Evolutionary conservation across 352 stramenopile genomes (phyloP), one percentile per base, ranked within the genome.

Genomic region (Lagenidium sp.): DNA sequence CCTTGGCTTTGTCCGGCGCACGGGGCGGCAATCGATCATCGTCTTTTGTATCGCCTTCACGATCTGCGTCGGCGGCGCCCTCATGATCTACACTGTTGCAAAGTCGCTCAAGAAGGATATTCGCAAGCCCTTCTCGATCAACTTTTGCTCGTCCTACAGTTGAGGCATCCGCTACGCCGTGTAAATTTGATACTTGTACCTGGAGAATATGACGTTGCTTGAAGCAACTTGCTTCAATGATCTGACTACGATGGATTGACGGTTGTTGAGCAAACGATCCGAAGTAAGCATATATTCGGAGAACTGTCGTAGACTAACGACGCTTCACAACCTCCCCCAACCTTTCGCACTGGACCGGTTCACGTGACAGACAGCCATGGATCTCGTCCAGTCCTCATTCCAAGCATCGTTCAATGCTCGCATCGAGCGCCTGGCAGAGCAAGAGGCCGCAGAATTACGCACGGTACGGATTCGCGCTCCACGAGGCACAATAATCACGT

Each of bases 361-460:
- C 28, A 32, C 15, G 28, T 32, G 28, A 32, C 28, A 32, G 28
- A 20, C 34, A 39, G 18, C 25, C 24, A 82, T 85, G 72, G 58
- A 82, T 47, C 61, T 79, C 31, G 55, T 82, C 13, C 68, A 85
- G 38, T 60, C 66, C 16, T 74, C 72, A 41, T 79, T 86, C 55
- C 70, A 82, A 41, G 53, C 70, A 19, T 81, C 70, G 13, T 79
- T 86, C 30, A 66, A 83, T 44, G 68, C 68, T 16, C 65, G 63
- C 20, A 70, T 81, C 23, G 59, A 80, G 45, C 54, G 61, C 0
- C 53, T 86, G 24, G 58, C 42, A 18, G 57, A 82, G 29, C 44
- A 47, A n/a, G 67, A 86, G 35, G 52, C 79, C n/a, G 55, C 47
- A 13, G 63, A 83, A 32, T 50, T 85, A 11, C 60, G 69, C 16